These are phyloP conservation scores for Cutaneotrichosporon arboriforme DNA, from an alignment of 1,284 basidiomycete genomes.

Conservation along the genomic window DNA sequence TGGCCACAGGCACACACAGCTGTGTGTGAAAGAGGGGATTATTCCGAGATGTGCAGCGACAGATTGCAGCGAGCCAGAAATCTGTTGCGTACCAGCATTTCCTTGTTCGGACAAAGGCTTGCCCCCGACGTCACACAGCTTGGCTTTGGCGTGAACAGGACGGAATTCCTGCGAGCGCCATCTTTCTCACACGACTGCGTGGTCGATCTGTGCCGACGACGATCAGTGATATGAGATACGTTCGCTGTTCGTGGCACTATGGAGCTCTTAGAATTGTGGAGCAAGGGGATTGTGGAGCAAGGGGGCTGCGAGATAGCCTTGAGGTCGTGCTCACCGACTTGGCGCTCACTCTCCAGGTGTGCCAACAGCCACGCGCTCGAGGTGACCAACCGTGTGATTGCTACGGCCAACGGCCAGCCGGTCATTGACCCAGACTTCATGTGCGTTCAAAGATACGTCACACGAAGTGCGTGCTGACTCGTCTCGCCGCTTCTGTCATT, in stretches of 20 bases:
- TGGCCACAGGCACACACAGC: too few species aligned
- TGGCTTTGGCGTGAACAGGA: too few species aligned
- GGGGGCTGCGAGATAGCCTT: not conserved
- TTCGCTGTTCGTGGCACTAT: not conserved
- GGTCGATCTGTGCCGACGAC: too few species aligned
- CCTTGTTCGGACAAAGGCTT: too few species aligned
- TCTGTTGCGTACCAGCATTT: too few species aligned
- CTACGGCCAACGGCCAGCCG: not conserved
- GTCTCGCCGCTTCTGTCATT: not conserved
- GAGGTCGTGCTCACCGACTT: not conserved
- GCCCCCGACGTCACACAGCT: too few species aligned
- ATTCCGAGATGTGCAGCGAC: too few species aligned
- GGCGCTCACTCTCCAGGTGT: constrained; percentile 13
- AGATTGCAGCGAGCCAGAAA: too few species aligned
- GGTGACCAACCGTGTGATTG: constrained; percentile 12
- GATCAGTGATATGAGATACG: not conserved
- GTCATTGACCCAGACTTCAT: constrained; percentile 8
- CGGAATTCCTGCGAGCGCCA: too few species aligned
- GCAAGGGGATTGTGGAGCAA: not conserved
- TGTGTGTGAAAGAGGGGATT: too few species aligned
- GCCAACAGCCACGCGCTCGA: constrained; percentile 11
- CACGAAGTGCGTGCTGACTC: not conserved
- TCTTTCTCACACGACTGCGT: too few species aligned
- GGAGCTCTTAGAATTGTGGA: not conserved
- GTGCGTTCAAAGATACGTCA: not conserved